Conservation (phyloP, 1,284 basidiomycete species). For the Agroathelia rolfsii region DNA sequence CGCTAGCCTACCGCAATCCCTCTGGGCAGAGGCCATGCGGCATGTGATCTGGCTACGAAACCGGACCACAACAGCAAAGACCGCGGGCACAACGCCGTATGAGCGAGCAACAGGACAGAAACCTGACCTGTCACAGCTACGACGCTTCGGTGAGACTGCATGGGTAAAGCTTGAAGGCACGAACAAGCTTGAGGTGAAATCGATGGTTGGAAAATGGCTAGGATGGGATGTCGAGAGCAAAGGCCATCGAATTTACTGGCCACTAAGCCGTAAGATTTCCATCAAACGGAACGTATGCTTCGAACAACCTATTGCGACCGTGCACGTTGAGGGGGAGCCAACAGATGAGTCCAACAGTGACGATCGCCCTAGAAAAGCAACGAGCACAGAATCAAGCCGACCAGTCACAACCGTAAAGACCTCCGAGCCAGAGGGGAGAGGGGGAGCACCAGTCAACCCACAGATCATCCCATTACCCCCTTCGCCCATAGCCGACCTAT, state of each 20-base stretch:
- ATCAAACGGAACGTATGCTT: conserved; percentile 16
- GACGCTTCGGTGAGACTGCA: conserved; percentile 17
- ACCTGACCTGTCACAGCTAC: conserved; percentile 21
- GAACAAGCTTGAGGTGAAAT: conserved; percentile 14
- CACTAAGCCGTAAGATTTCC: conserved; percentile 9
- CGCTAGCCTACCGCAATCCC: conserved; percentile 16
- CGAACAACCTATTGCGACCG: no score
- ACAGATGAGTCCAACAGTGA: no score
- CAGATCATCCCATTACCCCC: no score
- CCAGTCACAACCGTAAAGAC: no score
- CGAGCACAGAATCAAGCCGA: no score
- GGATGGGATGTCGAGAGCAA: conserved; percentile 16
- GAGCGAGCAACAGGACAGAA: conserved; percentile 15
- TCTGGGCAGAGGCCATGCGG: conserved; percentile 23
- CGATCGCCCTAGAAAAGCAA: no score
- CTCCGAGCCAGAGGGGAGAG: no score
- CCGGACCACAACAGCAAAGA: conserved; percentile 16
- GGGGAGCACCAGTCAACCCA: no score
- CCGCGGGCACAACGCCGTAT: conserved; percentile 18
- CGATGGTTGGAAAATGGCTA: conserved; percentile 13
- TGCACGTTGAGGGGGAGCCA: no score
- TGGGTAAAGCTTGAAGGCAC: conserved; percentile 13
- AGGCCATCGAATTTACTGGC: conserved; percentile 17
- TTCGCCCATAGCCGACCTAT: no score
- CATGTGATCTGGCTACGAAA: conserved; percentile 24